Percentiles rank a stretch among this genome's conserved stretches.
Conservation (phyloP, 495 filamentous ascomycete genomes). For the Polyplosphaeria fusca region DNA sequence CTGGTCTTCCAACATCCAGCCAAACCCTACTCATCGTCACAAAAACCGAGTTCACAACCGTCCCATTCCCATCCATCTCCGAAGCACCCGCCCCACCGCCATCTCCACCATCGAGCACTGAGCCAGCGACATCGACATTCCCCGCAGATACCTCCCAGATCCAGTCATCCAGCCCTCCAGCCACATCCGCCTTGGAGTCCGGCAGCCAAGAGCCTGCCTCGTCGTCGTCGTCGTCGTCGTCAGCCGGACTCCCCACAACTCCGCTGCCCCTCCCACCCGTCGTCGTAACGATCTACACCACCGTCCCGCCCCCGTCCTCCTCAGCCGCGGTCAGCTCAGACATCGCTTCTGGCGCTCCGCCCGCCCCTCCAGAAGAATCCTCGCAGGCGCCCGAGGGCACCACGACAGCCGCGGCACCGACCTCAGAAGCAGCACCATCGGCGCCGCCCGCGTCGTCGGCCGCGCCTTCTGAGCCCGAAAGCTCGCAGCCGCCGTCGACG, state of each 20-base stretch:
- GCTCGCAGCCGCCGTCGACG: background rate
- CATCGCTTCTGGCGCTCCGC: background rate
- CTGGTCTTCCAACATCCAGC: background rate
- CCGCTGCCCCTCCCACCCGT: conserved; percentile 14
- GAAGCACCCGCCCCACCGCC: background rate
- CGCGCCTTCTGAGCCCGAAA: background rate
- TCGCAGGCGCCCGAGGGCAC: background rate
- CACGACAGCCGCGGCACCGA: background rate
- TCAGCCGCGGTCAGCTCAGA: background rate
- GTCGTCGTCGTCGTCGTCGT: background rate
- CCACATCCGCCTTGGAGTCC: background rate
- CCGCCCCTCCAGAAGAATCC: background rate
- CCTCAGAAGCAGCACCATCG: background rate
- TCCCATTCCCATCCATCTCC: conserved; percentile 4
- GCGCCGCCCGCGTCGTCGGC: background rate
- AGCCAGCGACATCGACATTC: background rate
- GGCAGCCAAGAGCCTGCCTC: background rate
- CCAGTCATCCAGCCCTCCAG: background rate
- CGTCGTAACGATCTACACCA: conserved; percentile 4
- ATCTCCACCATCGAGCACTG: background rate
- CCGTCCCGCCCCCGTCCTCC: background rate
- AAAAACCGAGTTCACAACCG: conserved; percentile 24
- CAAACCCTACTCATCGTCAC: conserved; percentile 22
- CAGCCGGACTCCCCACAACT: conserved; percentile 10
- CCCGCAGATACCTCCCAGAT: background rate